A percentile compares a stretch with the other conserved stretches of the same genome.
Conservation (phyloP, 2,329 filamentous ascomycete genomes). For the Penicillium sp. region DNA sequence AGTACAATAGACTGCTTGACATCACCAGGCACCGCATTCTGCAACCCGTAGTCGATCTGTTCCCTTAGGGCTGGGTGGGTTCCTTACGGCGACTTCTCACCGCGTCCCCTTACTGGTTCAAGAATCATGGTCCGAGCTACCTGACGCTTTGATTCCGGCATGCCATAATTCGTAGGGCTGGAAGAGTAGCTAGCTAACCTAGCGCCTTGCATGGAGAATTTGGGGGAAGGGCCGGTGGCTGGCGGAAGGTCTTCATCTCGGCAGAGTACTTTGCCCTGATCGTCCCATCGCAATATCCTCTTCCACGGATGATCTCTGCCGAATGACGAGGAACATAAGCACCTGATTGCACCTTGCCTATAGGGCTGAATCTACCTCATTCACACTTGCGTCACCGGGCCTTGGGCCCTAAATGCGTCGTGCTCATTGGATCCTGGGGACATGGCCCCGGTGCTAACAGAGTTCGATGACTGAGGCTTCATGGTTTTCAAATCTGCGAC, state of each 20-base stretch:
- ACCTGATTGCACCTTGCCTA: conserved; percentile 11
- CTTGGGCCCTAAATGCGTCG: not conserved
- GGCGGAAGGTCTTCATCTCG: not conserved
- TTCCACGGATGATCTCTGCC: not conserved
- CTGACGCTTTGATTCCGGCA: not conserved
- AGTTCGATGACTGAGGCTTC: not conserved
- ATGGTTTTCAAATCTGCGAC: not conserved
- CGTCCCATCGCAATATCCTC: not conserved
- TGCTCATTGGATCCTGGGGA: not conserved
- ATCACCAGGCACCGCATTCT: conserved; percentile 5
- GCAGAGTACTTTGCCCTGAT: not conserved
- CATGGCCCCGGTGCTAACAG: not conserved
- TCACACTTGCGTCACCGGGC: conserved; percentile 10
- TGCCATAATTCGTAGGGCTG: not conserved
- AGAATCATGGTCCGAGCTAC: too few species aligned
- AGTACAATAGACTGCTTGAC: conserved; percentile 11
- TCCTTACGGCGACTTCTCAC: not conserved
- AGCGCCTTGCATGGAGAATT: not conserved
- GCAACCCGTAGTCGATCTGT: conserved; percentile 4
- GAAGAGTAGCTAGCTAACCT: not conserved
- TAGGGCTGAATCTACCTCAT: conserved; percentile 21
- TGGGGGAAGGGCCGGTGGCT: not conserved
- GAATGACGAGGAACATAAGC: conserved; percentile 6
- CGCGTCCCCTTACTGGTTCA: not conserved
- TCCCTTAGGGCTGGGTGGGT: not conserved